Percentiles rank a stretch among this genome's conserved stretches.
Conservation (phyloP, 1,139 yeast species). For the Yamadazyma siamensis region DNA sequence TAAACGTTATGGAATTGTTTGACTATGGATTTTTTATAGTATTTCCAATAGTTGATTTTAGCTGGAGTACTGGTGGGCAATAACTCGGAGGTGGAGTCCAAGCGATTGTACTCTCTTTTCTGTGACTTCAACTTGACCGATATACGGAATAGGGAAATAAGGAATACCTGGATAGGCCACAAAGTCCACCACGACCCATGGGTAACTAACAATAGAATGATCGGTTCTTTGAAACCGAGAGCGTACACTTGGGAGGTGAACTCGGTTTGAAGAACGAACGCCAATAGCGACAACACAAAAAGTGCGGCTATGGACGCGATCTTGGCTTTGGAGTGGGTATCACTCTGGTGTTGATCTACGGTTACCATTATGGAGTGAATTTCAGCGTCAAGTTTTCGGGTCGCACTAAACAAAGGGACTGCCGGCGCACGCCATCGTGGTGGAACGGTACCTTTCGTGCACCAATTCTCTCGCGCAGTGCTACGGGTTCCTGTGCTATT, state of each 20-base stretch:
- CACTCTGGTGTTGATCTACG: slow-evolving; percentile 10
- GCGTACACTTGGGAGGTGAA: slow-evolving; percentile 69
- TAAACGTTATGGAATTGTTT: slow-evolving; percentile 50
- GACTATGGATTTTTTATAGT: slow-evolving; percentile 40
- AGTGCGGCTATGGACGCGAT: slow-evolving; percentile 53
- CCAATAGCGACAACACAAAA: slow-evolving; percentile 54
- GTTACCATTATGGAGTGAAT: too few relatives aligned
- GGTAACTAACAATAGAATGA: slow-evolving; percentile 62
- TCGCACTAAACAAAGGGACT: too few relatives aligned
- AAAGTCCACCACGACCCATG: slow-evolving; percentile 78
- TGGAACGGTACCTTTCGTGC: too few relatives aligned
- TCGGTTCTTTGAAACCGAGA: slow-evolving; percentile 63
- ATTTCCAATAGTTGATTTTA: slow-evolving; percentile 19
- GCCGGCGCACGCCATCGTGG: too few relatives aligned
- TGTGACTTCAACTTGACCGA: slow-evolving; percentile 6
- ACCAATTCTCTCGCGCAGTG: too few relatives aligned
- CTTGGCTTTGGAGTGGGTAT: slow-evolving; percentile 30
- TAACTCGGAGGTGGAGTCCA: slow-evolving; percentile 27
- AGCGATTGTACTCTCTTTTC: slow-evolving; percentile 24
- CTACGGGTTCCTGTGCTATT: too few relatives aligned
- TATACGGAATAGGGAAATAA: slow-evolving; percentile 39
- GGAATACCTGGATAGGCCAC: slow-evolving; percentile 70
- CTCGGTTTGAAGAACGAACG: slow-evolving; percentile 81
- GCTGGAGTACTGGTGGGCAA: slow-evolving; percentile 13
- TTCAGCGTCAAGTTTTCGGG: too few relatives aligned